A percentile compares a stretch with the other conserved stretches of the same genome.
phyloP scores from a whole-genome alignment of 202 grass and related monocot genomes.

The Zizania palustris region DNA sequence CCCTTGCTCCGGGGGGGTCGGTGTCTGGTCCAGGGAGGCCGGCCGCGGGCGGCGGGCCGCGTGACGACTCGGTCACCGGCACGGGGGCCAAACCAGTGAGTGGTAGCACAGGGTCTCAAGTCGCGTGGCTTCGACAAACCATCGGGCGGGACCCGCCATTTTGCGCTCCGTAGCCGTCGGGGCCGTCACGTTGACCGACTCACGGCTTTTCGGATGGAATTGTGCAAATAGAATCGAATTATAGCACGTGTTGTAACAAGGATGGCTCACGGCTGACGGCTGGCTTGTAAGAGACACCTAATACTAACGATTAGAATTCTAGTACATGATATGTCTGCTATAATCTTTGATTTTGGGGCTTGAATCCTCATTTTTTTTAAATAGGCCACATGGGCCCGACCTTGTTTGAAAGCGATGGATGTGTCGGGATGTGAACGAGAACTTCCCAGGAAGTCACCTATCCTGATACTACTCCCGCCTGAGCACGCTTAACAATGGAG shows the following conservation, averaged over 20 bases:
- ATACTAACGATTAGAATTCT: not conserved
- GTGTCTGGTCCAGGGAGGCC: slow-evolving; percentile 58
- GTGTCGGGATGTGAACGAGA: too few relatives aligned
- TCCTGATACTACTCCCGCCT: too few relatives aligned
- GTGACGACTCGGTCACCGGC: slow-evolving; percentile 55
- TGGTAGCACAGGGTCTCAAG: slow-evolving; percentile 30
- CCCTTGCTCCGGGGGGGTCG: slow-evolving; percentile 38
- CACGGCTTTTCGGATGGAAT: not conserved
- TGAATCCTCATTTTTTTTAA: too few relatives aligned
- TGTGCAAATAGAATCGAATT: slow-evolving; percentile 19
- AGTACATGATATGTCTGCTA: not conserved
- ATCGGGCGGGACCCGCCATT: slow-evolving; percentile 32
- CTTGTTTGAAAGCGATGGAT: too few relatives aligned
- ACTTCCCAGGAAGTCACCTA: too few relatives aligned
- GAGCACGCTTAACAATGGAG: too few relatives aligned
- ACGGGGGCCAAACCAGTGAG: not conserved
- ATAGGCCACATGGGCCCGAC: too few relatives aligned
- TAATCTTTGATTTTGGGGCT: not conserved
- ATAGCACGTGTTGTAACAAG: slow-evolving; percentile 34
- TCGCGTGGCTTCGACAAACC: slow-evolving; percentile 38
- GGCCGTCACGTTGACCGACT: not conserved
- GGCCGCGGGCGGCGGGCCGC: slow-evolving; percentile 45
- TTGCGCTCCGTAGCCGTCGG: slow-evolving; percentile 41
- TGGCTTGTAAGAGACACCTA: slow-evolving; percentile 12
- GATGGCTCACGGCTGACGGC: not conserved